A percentile compares a stretch with the other conserved stretches of the same genome.
phyloP scores from a whole-genome alignment of 768 basidiomycete species.

The Cystobasidium ongulense region DNA sequence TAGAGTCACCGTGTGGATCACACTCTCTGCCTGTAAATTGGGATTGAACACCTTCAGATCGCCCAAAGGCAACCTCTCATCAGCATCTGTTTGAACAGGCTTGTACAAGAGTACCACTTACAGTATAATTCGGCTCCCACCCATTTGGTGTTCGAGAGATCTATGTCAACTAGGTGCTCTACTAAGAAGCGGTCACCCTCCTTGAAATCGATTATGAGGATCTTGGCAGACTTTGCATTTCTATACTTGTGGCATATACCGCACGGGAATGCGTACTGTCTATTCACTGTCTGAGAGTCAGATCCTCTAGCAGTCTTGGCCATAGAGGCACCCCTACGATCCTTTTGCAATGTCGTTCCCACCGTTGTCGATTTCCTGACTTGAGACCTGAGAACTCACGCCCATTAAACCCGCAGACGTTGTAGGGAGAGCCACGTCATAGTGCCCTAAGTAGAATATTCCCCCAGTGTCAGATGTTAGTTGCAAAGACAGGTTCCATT shows the following conservation, averaged over 20 bases:
- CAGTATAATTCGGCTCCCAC: conserved; percentile 15
- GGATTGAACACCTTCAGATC: conserved; percentile 6
- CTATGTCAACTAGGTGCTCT: neutral
- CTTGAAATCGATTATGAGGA: neutral
- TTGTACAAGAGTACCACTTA: neutral
- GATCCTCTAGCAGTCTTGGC: neutral
- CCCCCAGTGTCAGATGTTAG: no score
- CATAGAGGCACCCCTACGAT: neutral
- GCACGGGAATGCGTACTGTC: no score
- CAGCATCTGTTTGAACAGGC: neutral
- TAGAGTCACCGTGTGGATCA: conserved; percentile 13
- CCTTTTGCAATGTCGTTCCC: conserved; percentile 1
- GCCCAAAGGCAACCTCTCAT: neutral
- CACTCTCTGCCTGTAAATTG: conserved; percentile 15
- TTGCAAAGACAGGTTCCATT: no score
- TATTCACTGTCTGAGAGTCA: conserved; percentile 14
- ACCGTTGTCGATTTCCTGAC: neutral
- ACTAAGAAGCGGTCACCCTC: conserved; percentile 12
- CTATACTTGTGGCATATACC: neutral
- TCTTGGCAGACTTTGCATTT: neutral
- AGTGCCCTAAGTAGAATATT: no score
- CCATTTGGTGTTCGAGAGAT: neutral
- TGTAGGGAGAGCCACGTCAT: no score
- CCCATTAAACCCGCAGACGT: conserved; percentile 14
- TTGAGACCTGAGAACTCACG: neutral